Evolutionary conservation across 2,329 filamentous ascomycete genomes (phyloP), one percentile per base, ranked within the genome.

Genomic region (Tolypocladium inflatum): DNA sequence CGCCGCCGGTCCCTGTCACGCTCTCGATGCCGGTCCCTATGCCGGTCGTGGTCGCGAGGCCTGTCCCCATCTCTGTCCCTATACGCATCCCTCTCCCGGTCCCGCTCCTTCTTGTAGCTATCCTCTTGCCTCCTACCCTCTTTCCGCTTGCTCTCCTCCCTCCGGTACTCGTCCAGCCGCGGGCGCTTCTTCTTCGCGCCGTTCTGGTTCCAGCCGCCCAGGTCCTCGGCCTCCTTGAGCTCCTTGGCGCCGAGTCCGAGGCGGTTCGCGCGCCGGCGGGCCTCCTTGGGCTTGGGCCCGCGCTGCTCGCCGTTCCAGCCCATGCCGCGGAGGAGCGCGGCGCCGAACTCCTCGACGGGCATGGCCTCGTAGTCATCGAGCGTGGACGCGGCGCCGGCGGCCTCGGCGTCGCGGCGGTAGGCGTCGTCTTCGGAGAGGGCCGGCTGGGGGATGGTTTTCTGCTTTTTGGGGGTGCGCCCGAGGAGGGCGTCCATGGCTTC

Each of bases 271-370:
- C 92, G 83, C 55, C 86, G 81, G 68, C 88, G 87, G 61, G 84
- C 86, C 41, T 85, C 78, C 63, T 88, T 88, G 7, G 75, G 71
- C 52, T 73, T 78, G 3, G 77, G 71, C 2, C 78, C 80, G 53
- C 78, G 74, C 61, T 80, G 76, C 57, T 85, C 82, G 71, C 74
- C 87, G 77, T 97, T 91, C 92, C 93, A 97, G 10, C 94, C 94
- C 89, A 97, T 97, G 11, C 92, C 91, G 38, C 92, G 85, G 41
- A 99, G 80, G 62, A 97, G 79, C 0, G 92, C 91, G 21, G 91
- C 89, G 9, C 94, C 94, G 63, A 97, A 99, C 65, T 97, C 91
- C 64, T 97, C 93, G 19, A 97, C 91, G 0, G 94, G 93, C 61
- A 96, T 88, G 15, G 88, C 86, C 59, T 89, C 87, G 74, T 97